phyloP scores from a whole-genome alignment of 768 basidiomycete species.

The Ramaria rubella region DNA sequence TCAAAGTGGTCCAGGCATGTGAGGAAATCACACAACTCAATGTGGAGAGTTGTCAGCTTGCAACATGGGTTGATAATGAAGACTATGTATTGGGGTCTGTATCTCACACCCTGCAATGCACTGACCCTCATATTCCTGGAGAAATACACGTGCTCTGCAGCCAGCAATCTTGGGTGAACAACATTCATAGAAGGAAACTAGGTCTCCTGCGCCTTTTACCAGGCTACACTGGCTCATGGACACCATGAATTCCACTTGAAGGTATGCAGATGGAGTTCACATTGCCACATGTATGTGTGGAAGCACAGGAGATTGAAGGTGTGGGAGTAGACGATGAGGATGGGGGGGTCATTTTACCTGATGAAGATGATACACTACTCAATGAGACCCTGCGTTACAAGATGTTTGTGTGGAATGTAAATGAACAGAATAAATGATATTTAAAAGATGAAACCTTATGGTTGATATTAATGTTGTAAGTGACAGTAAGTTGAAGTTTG shows the following conservation, averaged over 20 bases:
- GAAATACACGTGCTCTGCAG: background rate
- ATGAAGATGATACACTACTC: background rate
- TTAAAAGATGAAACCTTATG: too few relatives aligned
- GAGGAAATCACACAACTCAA: background rate
- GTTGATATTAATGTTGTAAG: too few relatives aligned
- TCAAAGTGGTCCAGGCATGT: background rate
- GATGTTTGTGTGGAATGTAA: background rate
- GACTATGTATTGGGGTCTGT: background rate
- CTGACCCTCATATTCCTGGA: background rate
- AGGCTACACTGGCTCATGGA: background rate
- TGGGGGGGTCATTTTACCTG: background rate
- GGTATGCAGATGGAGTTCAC: background rate
- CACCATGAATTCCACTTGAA: background rate
- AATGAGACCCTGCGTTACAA: background rate
- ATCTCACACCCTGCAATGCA: background rate
- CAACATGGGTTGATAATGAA: conserved; percentile 1
- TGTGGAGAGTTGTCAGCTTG: background rate
- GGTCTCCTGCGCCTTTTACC: background rate
- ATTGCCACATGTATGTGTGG: too few relatives aligned
- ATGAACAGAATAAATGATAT: too few relatives aligned
- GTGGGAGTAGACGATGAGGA: background rate
- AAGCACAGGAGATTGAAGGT: background rate
- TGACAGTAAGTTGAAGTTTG: too few relatives aligned
- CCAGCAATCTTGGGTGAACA: background rate
- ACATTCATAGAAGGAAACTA: background rate